phyloP scores from a whole-genome alignment of 1,284 basidiomycete genomes.

The Grifola frondosa region DNA sequence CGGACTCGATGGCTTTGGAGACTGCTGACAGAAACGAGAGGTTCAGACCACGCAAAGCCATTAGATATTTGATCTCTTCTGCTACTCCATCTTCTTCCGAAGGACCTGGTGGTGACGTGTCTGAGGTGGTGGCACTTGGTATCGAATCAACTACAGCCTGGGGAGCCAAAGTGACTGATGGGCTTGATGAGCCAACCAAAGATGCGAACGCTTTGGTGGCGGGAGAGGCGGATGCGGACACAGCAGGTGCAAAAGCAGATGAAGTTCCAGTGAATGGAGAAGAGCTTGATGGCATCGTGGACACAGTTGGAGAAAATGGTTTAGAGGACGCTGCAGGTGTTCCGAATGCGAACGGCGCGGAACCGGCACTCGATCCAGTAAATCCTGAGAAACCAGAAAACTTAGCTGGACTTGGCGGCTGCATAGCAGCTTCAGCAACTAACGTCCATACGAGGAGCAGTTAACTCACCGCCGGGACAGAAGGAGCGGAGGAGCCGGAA shows the following conservation, averaged over 20 bases:
- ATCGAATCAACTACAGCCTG: constrained; percentile 13
- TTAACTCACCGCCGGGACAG: constrained; percentile 6
- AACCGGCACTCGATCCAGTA: constrained; percentile 29
- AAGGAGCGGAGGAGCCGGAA: constrained; percentile 2
- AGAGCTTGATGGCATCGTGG: too few species aligned
- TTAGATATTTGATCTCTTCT: constrained; percentile 60
- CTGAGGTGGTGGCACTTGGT: constrained; percentile 7
- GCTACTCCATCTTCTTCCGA: constrained; percentile 34
- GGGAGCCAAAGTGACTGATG: constrained; percentile 11
- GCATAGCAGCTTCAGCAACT: too few species aligned
- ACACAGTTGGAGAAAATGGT: constrained; percentile 8
- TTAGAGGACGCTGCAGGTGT: constrained; percentile 8
- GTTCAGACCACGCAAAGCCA: constrained; percentile 79
- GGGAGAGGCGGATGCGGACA: constrained; percentile 32
- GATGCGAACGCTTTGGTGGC: constrained; percentile 38
- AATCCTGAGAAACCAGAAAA: constrained; percentile 52
- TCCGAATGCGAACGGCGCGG: constrained; percentile 20
- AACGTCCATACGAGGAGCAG: too few species aligned
- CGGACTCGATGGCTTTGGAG: constrained; percentile 61
- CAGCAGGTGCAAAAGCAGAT: constrained; percentile 14
- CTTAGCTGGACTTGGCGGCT: constrained; percentile 35
- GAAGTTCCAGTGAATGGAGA: constrained; percentile 10
- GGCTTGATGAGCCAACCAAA: constrained; percentile 26
- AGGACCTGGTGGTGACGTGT: constrained; percentile 8
- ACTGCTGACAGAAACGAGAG: constrained; percentile 66